phyloP scores from a whole-genome alignment of 768 basidiomycete species.

The Xanthoconium stramineum region DNA sequence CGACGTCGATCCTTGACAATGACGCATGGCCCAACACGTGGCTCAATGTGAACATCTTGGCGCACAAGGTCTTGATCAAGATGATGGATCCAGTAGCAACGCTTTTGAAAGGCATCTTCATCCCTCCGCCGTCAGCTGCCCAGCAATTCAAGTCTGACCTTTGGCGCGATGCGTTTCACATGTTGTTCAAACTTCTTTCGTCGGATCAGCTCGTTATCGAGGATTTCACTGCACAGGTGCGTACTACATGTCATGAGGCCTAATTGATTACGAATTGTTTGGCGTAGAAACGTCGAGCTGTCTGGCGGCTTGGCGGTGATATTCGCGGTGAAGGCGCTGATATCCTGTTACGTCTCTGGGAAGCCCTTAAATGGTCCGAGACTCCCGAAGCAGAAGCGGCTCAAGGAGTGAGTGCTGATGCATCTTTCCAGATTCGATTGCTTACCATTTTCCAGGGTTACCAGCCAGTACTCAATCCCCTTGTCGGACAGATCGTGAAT shows the following conservation, averaged over 20 bases:
- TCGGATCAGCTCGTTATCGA: conserved; percentile 93
- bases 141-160: conserved; percentile 69
- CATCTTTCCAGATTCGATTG: background rate
- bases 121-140: conserved; percentile 63
- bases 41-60: conserved; percentile 87
- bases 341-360: conserved; percentile 79
- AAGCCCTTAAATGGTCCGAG: conserved; percentile 77
- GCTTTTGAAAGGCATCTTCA: conserved; percentile 76
- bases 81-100: conserved; percentile 80
- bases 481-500: conserved; percentile 88
- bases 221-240: conserved; percentile 89
- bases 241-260: conserved; percentile 6
- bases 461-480: conserved; percentile 74
- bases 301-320: conserved; percentile 96
- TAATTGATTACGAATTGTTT: conserved; percentile 2
- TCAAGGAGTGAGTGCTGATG: conserved; percentile 57
- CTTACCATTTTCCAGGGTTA: conserved; percentile 55
- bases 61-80: conserved; percentile 85
- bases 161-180: conserved; percentile 79
- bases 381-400: conserved; percentile 45
- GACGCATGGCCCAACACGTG: conserved; percentile 88
- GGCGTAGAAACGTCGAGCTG: conserved; percentile 83
- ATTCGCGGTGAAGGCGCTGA: conserved; percentile 88
- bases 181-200: conserved; percentile 80
- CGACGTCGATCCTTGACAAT: conserved; percentile 75